Conservation (phyloP, 2,329 filamentous ascomycete species). For the Colletotrichum sansevieriae region DNA sequence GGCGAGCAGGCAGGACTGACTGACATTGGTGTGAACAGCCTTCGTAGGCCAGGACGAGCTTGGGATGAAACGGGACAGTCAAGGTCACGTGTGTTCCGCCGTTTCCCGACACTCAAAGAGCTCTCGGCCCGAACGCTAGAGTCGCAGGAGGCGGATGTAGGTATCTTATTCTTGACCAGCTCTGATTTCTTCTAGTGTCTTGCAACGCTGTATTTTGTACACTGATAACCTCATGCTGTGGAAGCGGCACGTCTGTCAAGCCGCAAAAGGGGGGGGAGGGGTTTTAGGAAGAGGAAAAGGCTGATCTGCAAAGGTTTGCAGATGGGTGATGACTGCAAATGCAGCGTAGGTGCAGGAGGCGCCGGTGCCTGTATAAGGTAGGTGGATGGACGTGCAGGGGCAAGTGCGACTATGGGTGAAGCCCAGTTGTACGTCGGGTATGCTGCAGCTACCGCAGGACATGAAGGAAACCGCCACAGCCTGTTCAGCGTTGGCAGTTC, state of each 20-base stretch:
- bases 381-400: not conserved
- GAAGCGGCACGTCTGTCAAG: not conserved
- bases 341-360: not conserved
- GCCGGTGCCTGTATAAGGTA: not conserved
- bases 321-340: not conserved
- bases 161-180: too few relatives aligned
- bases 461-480: not conserved
- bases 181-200: too few relatives aligned
- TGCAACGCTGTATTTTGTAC: too few relatives aligned
- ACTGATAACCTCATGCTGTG: too few relatives aligned
- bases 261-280: not conserved
- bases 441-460: constrained; percentile 27
- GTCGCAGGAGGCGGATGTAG: too few relatives aligned
- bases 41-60: too few relatives aligned
- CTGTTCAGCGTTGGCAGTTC: not conserved
- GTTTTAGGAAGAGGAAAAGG: not conserved
- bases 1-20: too few relatives aligned
- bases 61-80: too few relatives aligned
- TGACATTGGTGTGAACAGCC: too few relatives aligned
- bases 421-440: not conserved
- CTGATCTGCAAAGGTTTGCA: constrained; percentile 7
- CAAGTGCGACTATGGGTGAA: constrained; percentile 23
- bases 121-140: too few relatives aligned
- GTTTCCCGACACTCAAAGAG: not conserved
- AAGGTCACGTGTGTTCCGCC: constrained; percentile 3